Evolutionary conservation across 345 rosid genomes (phyloP).

Genomic region (Arabis hirsuta): DNA sequence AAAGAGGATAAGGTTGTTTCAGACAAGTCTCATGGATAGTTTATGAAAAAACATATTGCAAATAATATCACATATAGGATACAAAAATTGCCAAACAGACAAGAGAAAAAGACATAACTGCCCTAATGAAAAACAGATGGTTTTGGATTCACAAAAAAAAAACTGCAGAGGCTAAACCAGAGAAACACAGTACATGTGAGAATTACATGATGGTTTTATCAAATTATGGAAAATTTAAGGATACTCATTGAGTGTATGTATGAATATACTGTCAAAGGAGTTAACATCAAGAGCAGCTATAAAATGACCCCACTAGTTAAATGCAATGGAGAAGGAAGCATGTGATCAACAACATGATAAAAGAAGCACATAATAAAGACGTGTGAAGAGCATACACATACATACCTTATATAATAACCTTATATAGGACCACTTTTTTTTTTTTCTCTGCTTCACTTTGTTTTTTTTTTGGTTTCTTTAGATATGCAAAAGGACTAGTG

Average conservation of each 20-base stretch:
- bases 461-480: conserved; percentile 19
- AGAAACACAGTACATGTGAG: conserved; percentile 36
- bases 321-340: conserved; percentile 60
- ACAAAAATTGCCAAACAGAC: not conserved
- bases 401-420: conserved; percentile 40
- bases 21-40: conserved; percentile 29
- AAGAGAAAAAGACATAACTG: conserved; percentile 22
- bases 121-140: conserved; percentile 23
- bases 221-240: conserved; percentile 48
- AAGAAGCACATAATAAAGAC: conserved; percentile 68
- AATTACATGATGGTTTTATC: conserved; percentile 44
- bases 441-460: conserved; percentile 26
- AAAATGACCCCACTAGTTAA: conserved; percentile 66
- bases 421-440: conserved; percentile 75
- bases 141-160: conserved; percentile 26
- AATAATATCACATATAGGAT: conserved; percentile 24
- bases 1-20: conserved; percentile 24
- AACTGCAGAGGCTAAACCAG: conserved; percentile 33
- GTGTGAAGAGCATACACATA: conserved; percentile 56
- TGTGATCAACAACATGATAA: conserved; percentile 72
- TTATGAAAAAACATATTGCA: conserved; percentile 11
- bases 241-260: conserved; percentile 16
- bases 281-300: conserved; percentile 65
- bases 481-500: conserved; percentile 54
- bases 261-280: conserved; percentile 45